A percentile compares a stretch with the other conserved stretches of the same genome.
These are phyloP conservation scores for Agrocybe chaxingu DNA, from an alignment of 768 basidiomycete genomes.

Conservation along the genomic window DNA sequence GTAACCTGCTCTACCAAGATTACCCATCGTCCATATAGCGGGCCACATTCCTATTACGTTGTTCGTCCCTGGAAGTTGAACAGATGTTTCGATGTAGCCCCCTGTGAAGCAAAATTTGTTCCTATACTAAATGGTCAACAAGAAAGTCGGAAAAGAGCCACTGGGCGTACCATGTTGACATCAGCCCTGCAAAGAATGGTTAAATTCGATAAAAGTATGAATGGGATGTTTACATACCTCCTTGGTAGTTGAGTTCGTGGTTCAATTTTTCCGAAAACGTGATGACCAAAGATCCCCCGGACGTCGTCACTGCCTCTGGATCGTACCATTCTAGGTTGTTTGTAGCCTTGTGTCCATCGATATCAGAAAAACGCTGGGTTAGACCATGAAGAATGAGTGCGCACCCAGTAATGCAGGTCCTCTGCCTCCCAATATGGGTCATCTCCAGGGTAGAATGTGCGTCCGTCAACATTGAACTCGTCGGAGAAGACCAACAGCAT, in stretches of 20 bases:
- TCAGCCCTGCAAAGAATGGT: conserved; percentile 37
- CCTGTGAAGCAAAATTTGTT: conserved; percentile 97
- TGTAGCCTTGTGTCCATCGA: conserved; percentile 40
- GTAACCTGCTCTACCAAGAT: conserved; percentile 82
- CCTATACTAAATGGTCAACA: conserved; percentile 25
- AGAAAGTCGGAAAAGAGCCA: too few species aligned
- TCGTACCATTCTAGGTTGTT: conserved; percentile 88
- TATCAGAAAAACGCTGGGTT: not conserved
- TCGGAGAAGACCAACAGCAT: conserved; percentile 72
- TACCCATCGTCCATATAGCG: conserved; percentile 78
- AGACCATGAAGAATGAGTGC: not conserved
- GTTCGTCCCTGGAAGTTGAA: conserved; percentile 65
- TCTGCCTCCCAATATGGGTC: conserved; percentile 86
- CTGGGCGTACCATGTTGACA: conserved; percentile 36
- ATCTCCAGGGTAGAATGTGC: conserved; percentile 79
- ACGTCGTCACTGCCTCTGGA: conserved; percentile 69
- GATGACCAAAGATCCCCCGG: conserved; percentile 68
- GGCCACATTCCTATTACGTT: conserved; percentile 75
- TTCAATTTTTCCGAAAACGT: conserved; percentile 64
- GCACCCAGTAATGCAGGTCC: conserved; percentile 76
- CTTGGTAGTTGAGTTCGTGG: conserved; percentile 71
- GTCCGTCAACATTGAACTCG: conserved; percentile 74
- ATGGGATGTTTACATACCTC: conserved; percentile 16
- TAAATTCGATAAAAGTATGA: not conserved
- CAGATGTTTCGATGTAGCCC: conserved; percentile 69